Evolutionary conservation across 768 basidiomycete species (phyloP), one percentile per base, ranked within the genome.

Genomic region (Pluteus cervinus): DNA sequence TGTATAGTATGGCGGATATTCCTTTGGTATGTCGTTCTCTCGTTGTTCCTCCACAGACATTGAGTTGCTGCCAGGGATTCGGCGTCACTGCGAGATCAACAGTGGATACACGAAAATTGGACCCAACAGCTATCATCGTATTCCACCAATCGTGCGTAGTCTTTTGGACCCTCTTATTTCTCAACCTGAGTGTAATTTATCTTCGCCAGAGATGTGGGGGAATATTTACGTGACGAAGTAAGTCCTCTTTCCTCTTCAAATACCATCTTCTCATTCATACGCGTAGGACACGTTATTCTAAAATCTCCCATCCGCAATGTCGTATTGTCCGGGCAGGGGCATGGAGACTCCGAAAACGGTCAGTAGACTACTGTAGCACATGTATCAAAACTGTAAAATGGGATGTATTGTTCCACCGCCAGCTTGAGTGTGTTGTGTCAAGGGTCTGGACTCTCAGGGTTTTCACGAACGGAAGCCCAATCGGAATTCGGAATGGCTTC

Each of bases 121-220:
- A 98, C 56, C 96, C 96, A 16, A 97, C 93, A 16, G 81, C 88
- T 5, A 97, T 99, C 41, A 82, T 99, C 33, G 96, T 97, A 3
- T 99, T 98, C 63, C 96, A 98, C 56, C 96, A 99, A 68, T 86
- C 96, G 89, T 93, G 56, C 39, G 83, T 57, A n/a, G n/a, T n/a
- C n/a, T n/a, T 17, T 35, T 31, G 29, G 31, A 22, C 42, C 26
- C 40, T 23, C 11, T 33, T 29, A 37, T 29, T 30, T 39, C 30
- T 7, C n/a, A 41, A 29, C 52, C 31, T 33, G 28, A 40, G 26
- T 21, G 7, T 34, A 10, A 17, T 29, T 31, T 33, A 17, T 26
- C 43, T 37, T 21, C 30, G n/a, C n/a, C 53, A 96, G 91, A 33
- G 96, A 99, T 61, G 89, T 98, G 16, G 96, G 96, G 40, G 96